phyloP scores from a whole-genome alignment of 768 basidiomycete species.

The Russula compacta region DNA sequence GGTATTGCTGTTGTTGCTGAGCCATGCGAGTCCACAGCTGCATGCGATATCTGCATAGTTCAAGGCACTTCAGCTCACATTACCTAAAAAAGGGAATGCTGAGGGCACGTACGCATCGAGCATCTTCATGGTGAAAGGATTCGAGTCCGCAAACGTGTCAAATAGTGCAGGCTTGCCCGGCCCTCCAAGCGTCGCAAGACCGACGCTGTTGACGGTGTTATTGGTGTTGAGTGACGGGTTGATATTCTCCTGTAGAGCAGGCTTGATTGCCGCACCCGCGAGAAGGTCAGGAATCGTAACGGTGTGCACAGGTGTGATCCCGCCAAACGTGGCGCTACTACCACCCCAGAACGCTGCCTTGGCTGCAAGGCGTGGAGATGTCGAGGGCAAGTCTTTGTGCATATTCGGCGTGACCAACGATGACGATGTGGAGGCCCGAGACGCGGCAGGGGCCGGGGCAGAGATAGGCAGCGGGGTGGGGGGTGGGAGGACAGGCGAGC shows the following conservation, averaged over 20 bases:
- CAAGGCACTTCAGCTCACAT: background rate
- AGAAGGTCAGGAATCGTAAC: constrained; percentile 62
- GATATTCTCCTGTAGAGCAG: constrained; percentile 59
- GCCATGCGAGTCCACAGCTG: constrained; percentile 92
- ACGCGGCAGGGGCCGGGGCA: constrained; percentile 17
- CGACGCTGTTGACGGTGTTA: constrained; percentile 25
- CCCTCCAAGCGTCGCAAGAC: constrained; percentile 27
- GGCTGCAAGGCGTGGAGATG: constrained; percentile 44
- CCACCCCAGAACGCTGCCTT: constrained; percentile 77
- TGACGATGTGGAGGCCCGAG: constrained; percentile 20
- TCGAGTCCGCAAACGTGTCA: constrained; percentile 70
- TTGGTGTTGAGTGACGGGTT: constrained; percentile 59
- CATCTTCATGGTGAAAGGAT: constrained; percentile 81
- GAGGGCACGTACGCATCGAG: constrained; percentile 57
- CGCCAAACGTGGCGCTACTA: constrained; percentile 40
- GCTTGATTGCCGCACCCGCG: constrained; percentile 20
- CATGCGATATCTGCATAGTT: constrained; percentile 56
- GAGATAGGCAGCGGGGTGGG: constrained; percentile 32
- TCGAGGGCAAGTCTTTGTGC: constrained; percentile 62
- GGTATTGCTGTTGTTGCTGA: constrained; percentile 49
- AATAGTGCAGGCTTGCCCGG: constrained; percentile 40
- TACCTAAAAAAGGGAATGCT: constrained; percentile 1
- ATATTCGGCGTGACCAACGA: constrained; percentile 54
- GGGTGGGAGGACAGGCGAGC: constrained; percentile 37
- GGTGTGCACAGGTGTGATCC: constrained; percentile 78